phyloP scores from a whole-genome alignment of 192 early-diverging fungal genomes.

The Entomortierella parvispora region DNA sequence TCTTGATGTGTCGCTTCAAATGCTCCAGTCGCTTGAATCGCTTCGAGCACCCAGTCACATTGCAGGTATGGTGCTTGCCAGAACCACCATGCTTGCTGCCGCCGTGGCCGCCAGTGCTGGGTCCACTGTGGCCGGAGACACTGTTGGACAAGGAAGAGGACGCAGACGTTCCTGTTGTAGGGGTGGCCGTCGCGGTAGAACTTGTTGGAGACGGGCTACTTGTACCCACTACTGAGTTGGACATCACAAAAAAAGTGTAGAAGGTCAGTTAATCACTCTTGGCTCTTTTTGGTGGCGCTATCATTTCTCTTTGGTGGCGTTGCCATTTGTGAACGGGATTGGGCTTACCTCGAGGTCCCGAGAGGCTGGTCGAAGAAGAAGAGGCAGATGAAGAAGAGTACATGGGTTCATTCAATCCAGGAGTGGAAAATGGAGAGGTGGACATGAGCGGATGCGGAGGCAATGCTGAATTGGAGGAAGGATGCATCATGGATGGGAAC shows the following conservation, averaged over 20 bases:
- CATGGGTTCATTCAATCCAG: slow-evolving; percentile 39
- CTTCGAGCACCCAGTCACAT: slow-evolving; percentile 56
- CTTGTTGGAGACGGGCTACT: too few species aligned
- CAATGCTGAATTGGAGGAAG: slow-evolving; percentile 7
- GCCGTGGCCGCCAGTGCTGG: slow-evolving; percentile 6
- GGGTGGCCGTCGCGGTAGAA: background rate
- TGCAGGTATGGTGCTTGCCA: slow-evolving; percentile 61
- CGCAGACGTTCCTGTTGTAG: background rate
- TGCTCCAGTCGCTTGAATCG: slow-evolving; percentile 69
- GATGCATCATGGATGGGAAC: slow-evolving; percentile 18
- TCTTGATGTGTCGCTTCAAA: slow-evolving; percentile 65
- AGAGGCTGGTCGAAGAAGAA: slow-evolving; percentile 9
- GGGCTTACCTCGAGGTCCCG: slow-evolving; percentile 40
- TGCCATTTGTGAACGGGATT: too few species aligned
- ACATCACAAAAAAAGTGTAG: too few species aligned
- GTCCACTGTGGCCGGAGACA: slow-evolving; percentile 14
- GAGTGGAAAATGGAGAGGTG: slow-evolving; percentile 28
- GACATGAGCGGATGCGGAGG: slow-evolving; percentile 44
- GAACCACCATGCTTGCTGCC: slow-evolving; percentile 48
- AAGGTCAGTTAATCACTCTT: too few species aligned
- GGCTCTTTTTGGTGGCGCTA: background rate
- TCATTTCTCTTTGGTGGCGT: too few species aligned
- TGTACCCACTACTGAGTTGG: too few species aligned
- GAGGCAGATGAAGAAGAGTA: slow-evolving; percentile 22
- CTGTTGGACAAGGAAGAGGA: slow-evolving; percentile 18